These are phyloP conservation scores for Russula compacta DNA, from an alignment of 768 basidiomycete species.

Conservation along the genomic window DNA sequence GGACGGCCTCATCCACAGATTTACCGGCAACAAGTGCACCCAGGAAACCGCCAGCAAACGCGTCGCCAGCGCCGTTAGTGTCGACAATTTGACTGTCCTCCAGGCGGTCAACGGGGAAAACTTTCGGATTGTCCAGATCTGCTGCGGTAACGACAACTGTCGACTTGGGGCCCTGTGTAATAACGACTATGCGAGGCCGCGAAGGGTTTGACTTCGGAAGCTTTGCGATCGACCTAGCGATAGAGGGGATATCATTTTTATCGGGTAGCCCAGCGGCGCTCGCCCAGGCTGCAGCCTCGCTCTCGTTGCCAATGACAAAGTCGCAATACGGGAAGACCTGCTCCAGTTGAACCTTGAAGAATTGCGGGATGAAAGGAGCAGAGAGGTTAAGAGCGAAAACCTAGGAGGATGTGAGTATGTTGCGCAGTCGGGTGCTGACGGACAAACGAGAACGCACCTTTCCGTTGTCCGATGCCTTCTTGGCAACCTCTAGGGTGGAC, in stretches of 20 bases:
- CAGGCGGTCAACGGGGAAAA: slow-evolving; percentile 51
- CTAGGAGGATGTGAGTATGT: slow-evolving; percentile 31
- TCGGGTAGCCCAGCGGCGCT: slow-evolving; percentile 58
- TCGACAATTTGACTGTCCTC: slow-evolving; percentile 69
- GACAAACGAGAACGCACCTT: slow-evolving; percentile 45
- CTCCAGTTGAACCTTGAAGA: slow-evolving; percentile 78
- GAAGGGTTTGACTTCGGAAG: slow-evolving; percentile 67
- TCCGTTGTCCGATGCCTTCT: slow-evolving; percentile 61
- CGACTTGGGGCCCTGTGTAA: slow-evolving; percentile 81
- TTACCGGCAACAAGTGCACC: slow-evolving; percentile 79
- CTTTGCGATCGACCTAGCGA: slow-evolving; percentile 69
- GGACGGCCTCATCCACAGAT: slow-evolving; percentile 62
- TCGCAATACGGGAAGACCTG: slow-evolving; percentile 79
- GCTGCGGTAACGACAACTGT: slow-evolving; percentile 67
- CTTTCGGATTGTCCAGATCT: slow-evolving; percentile 45
- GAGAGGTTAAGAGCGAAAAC: slow-evolving; percentile 89
- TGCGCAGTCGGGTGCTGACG: neutral
- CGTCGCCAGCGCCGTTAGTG: slow-evolving; percentile 97
- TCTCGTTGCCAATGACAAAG: slow-evolving; percentile 92
- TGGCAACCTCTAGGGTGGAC: slow-evolving; percentile 61
- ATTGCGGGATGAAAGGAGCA: slow-evolving; percentile 94
- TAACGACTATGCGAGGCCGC: slow-evolving; percentile 72
- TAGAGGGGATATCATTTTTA: slow-evolving; percentile 43
- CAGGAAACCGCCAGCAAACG: slow-evolving; percentile 93
- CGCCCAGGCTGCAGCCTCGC: slow-evolving; percentile 86